Evolutionary conservation across 108 stramenopile species (phyloP), one percentile per base, ranked within the genome.

Genomic region (Skeletonema marinoi): DNA sequence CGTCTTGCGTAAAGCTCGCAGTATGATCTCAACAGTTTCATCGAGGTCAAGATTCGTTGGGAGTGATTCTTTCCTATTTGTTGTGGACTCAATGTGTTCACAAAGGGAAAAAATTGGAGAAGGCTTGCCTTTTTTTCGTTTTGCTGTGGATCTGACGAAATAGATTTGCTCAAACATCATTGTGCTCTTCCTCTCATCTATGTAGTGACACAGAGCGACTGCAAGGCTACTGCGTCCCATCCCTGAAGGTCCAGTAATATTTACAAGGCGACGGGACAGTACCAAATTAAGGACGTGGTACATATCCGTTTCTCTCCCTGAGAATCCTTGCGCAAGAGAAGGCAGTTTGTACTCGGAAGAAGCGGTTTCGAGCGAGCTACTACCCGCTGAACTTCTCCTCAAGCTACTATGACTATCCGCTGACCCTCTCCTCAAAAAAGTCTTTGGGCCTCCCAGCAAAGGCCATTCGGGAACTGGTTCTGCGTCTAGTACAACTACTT

Each of bases 231-330:
- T 84, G 63, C 94, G 88, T n/a, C 96, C 96, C 6, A 92, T 81
- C 4, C 96, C 96, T 21, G 80, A 66, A 29, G 80, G 79, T 16
- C 93, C 93, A 1, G 89, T 41, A 29, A 93, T 68, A 33, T 85
- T 86, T 19, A 96, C 91, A n/a, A 94, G 66, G 8, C 92, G 76
- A 32, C 87, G 83, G 36, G 85, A 75, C 5, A 90, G 68, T 31
- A 94, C 31, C 12, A 79, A 74, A 21, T 84, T 73, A 39, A 96
- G 68, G 16, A 93, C 64, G 33, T 83, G 75, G 66, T 92, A 92
- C 85, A 93, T 88, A 33, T 93, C 88, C 38, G 91, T 86, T 70
- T 96, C 93, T 25, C 96, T 68, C 9, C 96, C 96, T 32, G 92
- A 31, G 75, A 94, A 96, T 31, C 87, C 91, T 44, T 93, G 86